A percentile compares a stretch with the other conserved stretches of the same genome.
These are phyloP conservation scores for Penstemon eatonii DNA, from an alignment of 257 asterid species.

Conservation along the genomic window DNA sequence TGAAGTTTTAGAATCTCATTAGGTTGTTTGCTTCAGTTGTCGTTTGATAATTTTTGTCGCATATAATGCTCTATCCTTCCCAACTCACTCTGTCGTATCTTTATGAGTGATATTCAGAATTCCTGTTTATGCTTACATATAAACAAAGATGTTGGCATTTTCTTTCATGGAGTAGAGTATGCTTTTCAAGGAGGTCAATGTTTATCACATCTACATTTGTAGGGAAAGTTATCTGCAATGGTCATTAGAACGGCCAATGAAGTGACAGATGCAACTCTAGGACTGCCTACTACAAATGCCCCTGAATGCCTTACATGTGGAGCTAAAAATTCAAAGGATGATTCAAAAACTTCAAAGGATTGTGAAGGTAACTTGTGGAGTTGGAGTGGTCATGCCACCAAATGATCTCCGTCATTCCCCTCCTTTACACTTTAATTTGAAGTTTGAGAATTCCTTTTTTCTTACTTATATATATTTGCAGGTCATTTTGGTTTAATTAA, in stretches of 20 bases:
- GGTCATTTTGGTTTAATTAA: conserved; percentile 92
- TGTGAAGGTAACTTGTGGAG: conserved; percentile 73
- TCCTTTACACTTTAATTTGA: conserved; percentile 17
- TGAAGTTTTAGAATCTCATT: too few species aligned
- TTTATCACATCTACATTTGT: conserved; percentile 31
- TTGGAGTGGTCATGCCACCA: conserved; percentile 13
- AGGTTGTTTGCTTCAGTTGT: too few species aligned
- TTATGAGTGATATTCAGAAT: neutral
- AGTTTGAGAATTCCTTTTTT: conserved; percentile 5
- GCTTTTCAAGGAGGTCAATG: conserved; percentile 2
- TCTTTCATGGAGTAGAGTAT: neutral
- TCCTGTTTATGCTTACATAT: neutral
- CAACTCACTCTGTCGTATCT: too few species aligned
- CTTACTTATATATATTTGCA: conserved; percentile 39
- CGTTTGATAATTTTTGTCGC: too few species aligned
- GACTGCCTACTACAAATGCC: conserved; percentile 58
- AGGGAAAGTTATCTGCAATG: conserved; percentile 58
- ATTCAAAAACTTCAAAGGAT: conserved; percentile 43
- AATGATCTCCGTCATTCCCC: conserved; percentile 22
- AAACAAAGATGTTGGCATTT: neutral
- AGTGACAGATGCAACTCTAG: conserved; percentile 88
- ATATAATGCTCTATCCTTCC: too few species aligned
- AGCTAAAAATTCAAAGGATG: conserved; percentile 42
- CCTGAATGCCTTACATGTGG: conserved; percentile 80
- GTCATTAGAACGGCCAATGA: conserved; percentile 56